phyloP scores from a whole-genome alignment of 1,284 basidiomycete species.

The Coriolopsis trogii region DNA sequence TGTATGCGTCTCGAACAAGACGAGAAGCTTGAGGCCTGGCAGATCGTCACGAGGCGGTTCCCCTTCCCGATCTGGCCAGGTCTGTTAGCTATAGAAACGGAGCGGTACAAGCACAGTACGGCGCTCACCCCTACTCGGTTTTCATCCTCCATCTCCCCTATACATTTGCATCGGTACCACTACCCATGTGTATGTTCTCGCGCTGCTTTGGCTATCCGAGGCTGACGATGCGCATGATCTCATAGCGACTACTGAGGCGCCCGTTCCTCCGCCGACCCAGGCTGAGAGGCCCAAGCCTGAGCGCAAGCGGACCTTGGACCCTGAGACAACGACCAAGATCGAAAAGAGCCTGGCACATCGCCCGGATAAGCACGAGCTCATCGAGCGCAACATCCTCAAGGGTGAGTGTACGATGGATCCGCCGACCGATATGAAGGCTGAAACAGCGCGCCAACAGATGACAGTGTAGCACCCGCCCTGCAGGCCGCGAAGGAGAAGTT shows the following conservation, averaged over 20 bases:
- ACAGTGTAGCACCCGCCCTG: conserved; percentile 71
- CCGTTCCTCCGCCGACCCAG: conserved; percentile 9
- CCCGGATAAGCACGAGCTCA: conserved; percentile 64
- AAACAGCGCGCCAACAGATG: conserved; percentile 44
- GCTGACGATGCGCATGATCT: not conserved
- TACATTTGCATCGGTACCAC: no score
- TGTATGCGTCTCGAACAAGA: not conserved
- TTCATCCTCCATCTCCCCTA: no score
- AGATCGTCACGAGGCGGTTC: conserved; percentile 3
- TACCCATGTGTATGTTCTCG: no score
- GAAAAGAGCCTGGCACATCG: conserved; percentile 62
- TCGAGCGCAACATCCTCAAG: conserved; percentile 79
- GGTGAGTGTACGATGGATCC: conserved; percentile 41
- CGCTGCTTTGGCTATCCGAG: no score
- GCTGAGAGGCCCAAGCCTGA: conserved; percentile 22
- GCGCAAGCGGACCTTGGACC: conserved; percentile 43
- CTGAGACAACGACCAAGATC: conserved; percentile 47
- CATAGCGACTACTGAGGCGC: conserved; percentile 12
- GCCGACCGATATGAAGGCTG: not conserved
- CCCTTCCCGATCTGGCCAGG: conserved; percentile 3
- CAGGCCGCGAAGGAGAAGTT: conserved; percentile 69
- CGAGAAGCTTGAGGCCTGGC: not conserved
- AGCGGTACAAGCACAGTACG: not conserved
- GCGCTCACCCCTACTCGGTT: no score
- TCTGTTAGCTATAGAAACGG: conserved; percentile 10